phyloP scores from a whole-genome alignment of 306 rosid species.

The Vigna trinervia region DNA sequence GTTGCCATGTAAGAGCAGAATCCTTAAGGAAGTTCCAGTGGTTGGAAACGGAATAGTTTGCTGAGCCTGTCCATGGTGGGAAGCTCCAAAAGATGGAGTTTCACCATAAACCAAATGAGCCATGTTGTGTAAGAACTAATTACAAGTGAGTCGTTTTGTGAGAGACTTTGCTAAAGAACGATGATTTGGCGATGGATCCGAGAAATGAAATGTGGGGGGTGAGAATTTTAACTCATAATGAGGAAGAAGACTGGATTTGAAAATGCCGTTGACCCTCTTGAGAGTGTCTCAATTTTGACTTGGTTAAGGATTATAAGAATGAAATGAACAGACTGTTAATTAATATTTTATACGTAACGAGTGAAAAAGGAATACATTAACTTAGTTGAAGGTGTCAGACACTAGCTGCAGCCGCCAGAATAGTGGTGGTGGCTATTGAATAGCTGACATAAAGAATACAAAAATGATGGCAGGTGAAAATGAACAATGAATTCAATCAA shows the following conservation, averaged over 20 bases:
- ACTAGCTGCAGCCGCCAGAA: background rate
- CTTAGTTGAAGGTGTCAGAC: background rate
- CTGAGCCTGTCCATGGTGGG: slow-evolving; percentile 67
- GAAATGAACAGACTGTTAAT: background rate
- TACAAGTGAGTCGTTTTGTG: background rate
- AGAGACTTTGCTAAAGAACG: slow-evolving; percentile 4
- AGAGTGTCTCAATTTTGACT: background rate
- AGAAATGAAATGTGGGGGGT: no score
- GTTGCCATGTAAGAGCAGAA: slow-evolving; percentile 74
- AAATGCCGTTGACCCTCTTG: background rate
- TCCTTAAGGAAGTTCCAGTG: slow-evolving; percentile 54
- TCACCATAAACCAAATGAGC: slow-evolving; percentile 54
- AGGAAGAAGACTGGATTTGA: slow-evolving; percentile 13
- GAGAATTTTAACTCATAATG: background rate
- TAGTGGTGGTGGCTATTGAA: no score
- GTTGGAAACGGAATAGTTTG: slow-evolving; percentile 65
- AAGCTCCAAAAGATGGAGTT: slow-evolving; percentile 65
- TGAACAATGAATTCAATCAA: no score
- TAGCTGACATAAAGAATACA: no score
- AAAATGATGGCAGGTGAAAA: no score
- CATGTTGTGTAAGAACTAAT: slow-evolving; percentile 34
- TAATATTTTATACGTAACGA: background rate
- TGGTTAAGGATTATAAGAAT: background rate
- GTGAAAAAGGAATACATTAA: background rate
- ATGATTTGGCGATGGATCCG: slow-evolving; percentile 16